Evolutionary conservation across 1,284 basidiomycete species (phyloP).

Genomic region (Apiotrichum sp.): DNA sequence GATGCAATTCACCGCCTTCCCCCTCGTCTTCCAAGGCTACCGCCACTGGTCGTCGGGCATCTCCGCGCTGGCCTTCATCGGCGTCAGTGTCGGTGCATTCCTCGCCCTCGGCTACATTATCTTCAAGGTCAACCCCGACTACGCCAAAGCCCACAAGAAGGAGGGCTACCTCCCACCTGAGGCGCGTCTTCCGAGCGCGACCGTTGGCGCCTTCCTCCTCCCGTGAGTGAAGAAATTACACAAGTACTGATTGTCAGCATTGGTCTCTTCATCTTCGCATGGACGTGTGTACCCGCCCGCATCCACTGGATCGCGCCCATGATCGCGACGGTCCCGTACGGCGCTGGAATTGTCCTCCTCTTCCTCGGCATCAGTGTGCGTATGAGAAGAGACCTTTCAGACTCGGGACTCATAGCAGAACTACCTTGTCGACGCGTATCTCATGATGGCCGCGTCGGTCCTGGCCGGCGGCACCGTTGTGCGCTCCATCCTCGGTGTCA

Average conservation of each 20-base stretch:
- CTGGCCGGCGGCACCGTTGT: conserved; percentile 62
- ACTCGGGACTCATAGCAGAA: not conserved
- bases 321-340: conserved; percentile 59
- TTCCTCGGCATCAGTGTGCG: conserved; percentile 20
- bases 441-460: conserved; percentile 51
- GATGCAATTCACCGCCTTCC: conserved; percentile 43
- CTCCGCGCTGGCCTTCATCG: conserved; percentile 60
- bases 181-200: conserved; percentile 58
- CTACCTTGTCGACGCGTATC: conserved; percentile 62
- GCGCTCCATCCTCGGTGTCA: conserved; percentile 56
- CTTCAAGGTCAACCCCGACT: conserved; percentile 27
- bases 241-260: not conserved
- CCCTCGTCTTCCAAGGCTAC: conserved; percentile 36
- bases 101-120: conserved; percentile 56
- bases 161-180: conserved; percentile 27
- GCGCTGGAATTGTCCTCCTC: conserved; percentile 38
- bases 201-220: conserved; percentile 55
- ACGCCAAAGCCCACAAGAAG: conserved; percentile 13
- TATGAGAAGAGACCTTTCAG: not conserved
- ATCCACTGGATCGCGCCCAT: conserved; percentile 61
- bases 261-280: conserved; percentile 38
- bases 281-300: conserved; percentile 53
- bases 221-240: conserved; percentile 35
- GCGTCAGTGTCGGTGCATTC: conserved; percentile 56
- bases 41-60: conserved; percentile 49